Base-by-base conservation (phyloP, 345 rosid species). In the Citrus maxima region DNA sequence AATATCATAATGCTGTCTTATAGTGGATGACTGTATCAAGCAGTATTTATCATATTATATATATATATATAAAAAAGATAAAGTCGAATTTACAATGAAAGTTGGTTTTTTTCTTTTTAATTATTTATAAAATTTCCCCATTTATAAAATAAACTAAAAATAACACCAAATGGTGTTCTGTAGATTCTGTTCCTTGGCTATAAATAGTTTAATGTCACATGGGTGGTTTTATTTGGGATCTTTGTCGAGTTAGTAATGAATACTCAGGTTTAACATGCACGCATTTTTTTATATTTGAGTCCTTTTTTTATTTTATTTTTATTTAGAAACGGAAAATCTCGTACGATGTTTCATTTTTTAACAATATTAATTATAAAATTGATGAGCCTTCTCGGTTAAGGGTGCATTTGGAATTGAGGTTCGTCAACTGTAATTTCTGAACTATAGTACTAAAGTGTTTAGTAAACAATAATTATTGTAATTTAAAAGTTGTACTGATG, bases 381-480 rank as follows among this genome's bases (percentile, higher is more conserved):
- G 1, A 12, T 42, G 51, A 42, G 16, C 51, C 51, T 10, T 42
- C 13, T 42, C 0, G 1, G 14, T 32, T 32, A 32, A 32, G 0
- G 34, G 5, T 32, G 34, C 4, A 32, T 0, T 32, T 32, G 5
- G 0, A 4, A 4, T 32, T 32, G 1, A 32, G 34, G 1, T 32
- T 32, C 0, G 5, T 0, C 0, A 4, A 4, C 0, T 32, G 0
- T 32, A 32, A 4, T 3, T 32, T 32, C 0, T 32, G 0, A 32
- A 4, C 5, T 32, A 32, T 0, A 32, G 1, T 27, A 27, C 1
- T 27, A 27, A 27, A 27, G 1, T 27, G 0, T 32, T 32, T 32
- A 0, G 0, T 32, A 32, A 32, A 32, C 0, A 32, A 0, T 32
- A 32, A 3, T 0, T 32, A 0, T 32, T 32, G 34, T 32, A 32